Evolutionary conservation across 345 rosid genomes (phyloP), one percentile per base, ranked within the genome.

Genomic region (Populus davidiana): DNA sequence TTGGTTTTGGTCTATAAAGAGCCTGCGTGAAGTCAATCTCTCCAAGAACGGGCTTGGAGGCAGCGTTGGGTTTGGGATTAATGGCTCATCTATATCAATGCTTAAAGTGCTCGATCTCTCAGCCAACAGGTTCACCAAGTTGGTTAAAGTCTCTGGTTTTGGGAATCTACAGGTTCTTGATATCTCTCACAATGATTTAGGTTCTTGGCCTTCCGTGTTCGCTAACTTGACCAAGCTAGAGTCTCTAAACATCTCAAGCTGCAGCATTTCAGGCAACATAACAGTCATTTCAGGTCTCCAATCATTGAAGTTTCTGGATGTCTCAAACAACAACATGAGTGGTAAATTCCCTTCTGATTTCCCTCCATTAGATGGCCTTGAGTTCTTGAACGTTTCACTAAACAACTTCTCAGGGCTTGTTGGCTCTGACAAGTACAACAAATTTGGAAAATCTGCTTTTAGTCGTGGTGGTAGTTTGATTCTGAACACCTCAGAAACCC

Each of bases 281-380:
- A 89, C 82, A 67, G 84, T 85, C 61, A 80, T 93, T 75, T 89
- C 92, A 20, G 75, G 82, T 73, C 89, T 95, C 41, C 80, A 38
- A 20, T 85, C 85, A 1, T 81, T 95, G 86, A 84, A 14, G 23
- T 86, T 85, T 78, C 83, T 95, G 27, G 99, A 95, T 84, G 73
- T 93, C 23, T 93, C 99, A 25, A 87, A 82, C 43, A 95, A 95
- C 74, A 79, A 80, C 25, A 61, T 95, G 83, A 87, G 72, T 77
- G 98, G 99, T 70, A 81, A 83, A 73, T 91, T 95, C 78, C 99
- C 99, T 54, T 79, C 79, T 4, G 98, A 95, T 84, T 93, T 95
- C 64, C 99, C 98, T 6, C 83, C 85, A 12, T 69, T 92, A 6
- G 61, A 78, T 74, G 78, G 79, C 76, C 89, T 91, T 76, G 71